Base-by-base conservation (phyloP, 2,329 filamentous ascomycete genomes). In the Pseudogymnoascus verrucosus region DNA sequence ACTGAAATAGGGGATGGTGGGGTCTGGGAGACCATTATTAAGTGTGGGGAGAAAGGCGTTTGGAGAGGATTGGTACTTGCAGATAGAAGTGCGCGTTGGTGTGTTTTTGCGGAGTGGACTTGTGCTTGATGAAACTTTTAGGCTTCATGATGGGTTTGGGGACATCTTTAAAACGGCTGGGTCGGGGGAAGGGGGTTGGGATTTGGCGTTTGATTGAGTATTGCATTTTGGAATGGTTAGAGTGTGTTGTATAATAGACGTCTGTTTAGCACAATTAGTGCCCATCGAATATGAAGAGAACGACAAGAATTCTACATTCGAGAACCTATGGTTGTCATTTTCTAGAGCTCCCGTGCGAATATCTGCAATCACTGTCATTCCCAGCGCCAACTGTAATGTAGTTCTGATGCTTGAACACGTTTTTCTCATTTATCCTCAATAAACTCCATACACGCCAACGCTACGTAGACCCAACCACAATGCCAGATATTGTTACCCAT, bases 21-120 rank as follows among this genome's bases (percentile, higher is more conserved):
- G 42, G 87, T 85, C 4, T 96, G 91, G 90, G 91, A 95, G 78
- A 95, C 91, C 5, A 91, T 93, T 60, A 93, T 96, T 77, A 96
- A 96, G 78, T 91, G 91, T 76, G 89, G 89, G 0, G 91, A 96
- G 77, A 83, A 84, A 66, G 91, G 91, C 1, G 83, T 87, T 14
- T 96, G 91, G 90, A 82, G 91, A 67, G 90, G 89, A 0, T 76
- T 96, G 65, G 91, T 96, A 47, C 79, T 95, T 64, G 91, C 91
- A 5, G 91, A 96, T 77, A 83, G 91, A 62, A 93, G 88, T 65
- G 90, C 90, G 51, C 81, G 90, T 69, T 96, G 91, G 91, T 95
- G 91, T 72, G 91, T 96, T n/a, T 95, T 95, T 80, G 89, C 89
- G 0, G 90, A 96, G 78, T 96, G 91, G 91, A 72, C 68, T 21